Evolutionary conservation across 352 stramenopile genomes (phyloP).

Genomic region (Globisporangium yorkense): DNA sequence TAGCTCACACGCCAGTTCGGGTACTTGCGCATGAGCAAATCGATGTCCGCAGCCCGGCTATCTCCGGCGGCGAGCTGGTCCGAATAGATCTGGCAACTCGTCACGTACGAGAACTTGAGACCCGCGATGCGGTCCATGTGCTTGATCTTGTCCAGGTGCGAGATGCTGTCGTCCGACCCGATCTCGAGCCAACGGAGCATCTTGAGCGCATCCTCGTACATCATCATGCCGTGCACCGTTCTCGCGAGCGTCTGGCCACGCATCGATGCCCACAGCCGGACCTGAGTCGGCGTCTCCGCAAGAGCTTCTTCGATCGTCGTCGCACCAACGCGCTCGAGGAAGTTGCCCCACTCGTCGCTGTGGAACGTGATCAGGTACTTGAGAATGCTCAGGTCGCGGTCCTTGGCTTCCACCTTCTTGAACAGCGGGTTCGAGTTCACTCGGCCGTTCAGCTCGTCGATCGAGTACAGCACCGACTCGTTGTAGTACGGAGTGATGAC

Average conservation of each 20-base stretch:
- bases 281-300: slow-evolving; percentile 74
- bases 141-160: slow-evolving; percentile 86
- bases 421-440: slow-evolving; percentile 83
- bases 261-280: slow-evolving; percentile 84
- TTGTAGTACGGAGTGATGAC: slow-evolving; percentile 89
- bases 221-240: slow-evolving; percentile 89
- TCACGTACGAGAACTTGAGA: slow-evolving; percentile 87
- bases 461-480: slow-evolving; percentile 79
- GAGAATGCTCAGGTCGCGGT: slow-evolving; percentile 80
- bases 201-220: slow-evolving; percentile 87
- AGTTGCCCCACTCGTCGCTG: slow-evolving; percentile 85
- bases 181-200: slow-evolving; percentile 88
- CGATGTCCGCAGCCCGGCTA: slow-evolving; percentile 91
- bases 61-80: slow-evolving; percentile 72
- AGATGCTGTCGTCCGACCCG: slow-evolving; percentile 76
- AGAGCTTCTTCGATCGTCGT: slow-evolving; percentile 75
- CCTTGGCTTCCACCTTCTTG: slow-evolving; percentile 79
- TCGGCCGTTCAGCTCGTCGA: slow-evolving; percentile 79
- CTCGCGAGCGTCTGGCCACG: slow-evolving; percentile 80
- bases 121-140: slow-evolving; percentile 85
- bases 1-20: slow-evolving; percentile 91
- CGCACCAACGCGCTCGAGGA: slow-evolving; percentile 75
- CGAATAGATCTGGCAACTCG: slow-evolving; percentile 87
- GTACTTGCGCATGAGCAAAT: slow-evolving; percentile 96
- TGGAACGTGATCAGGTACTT: slow-evolving; percentile 88